Conservation (phyloP, 2,329 filamentous ascomycete species). For the Neospermospora avenae region DNA sequence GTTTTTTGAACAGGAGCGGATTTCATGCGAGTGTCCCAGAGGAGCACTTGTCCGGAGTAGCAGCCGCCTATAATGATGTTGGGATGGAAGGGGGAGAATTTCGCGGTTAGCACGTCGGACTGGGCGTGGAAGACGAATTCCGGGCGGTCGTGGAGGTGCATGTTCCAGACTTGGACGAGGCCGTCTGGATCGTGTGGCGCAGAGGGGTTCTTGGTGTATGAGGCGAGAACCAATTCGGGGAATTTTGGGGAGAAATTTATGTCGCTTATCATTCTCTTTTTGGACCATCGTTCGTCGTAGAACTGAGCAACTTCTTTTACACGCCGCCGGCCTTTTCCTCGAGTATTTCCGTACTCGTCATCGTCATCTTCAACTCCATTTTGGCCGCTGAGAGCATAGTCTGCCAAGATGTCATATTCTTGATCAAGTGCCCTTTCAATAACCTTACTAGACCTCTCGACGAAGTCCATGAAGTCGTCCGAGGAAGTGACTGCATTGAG, state of each 20-base stretch:
- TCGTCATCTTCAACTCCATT: constrained; percentile 77
- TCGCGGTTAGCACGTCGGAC: constrained; percentile 90
- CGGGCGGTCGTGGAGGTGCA: constrained; percentile 87
- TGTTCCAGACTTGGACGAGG: constrained; percentile 94
- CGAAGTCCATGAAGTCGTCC: constrained; percentile 90
- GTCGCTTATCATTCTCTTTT: constrained; percentile 95
- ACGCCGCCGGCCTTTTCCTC: constrained; percentile 67
- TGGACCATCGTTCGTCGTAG: constrained; percentile 92
- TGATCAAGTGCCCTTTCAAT: constrained; percentile 93
- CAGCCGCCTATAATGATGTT: constrained; percentile 94
- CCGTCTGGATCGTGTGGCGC: constrained; percentile 93
- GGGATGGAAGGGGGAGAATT: constrained; percentile 98
- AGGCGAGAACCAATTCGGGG: constrained; percentile 85
- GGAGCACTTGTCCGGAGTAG: constrained; percentile 91
- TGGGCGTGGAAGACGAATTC: constrained; percentile 97
- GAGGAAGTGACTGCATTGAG: constrained; percentile 86
- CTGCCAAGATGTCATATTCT: constrained; percentile 92
- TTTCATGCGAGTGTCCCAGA: constrained; percentile 94
- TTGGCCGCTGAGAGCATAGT: constrained; percentile 80
- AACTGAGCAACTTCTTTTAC: constrained; percentile 90
- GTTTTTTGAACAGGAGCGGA: constrained; percentile 93
- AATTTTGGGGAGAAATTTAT: constrained; percentile 96
- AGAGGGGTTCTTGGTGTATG: constrained; percentile 96
- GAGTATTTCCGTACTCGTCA: constrained; percentile 67
- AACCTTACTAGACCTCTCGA: constrained; percentile 94